These are phyloP conservation scores for Psilocybe sp. DNA, from an alignment of 768 basidiomycete species.

Conservation along the genomic window DNA sequence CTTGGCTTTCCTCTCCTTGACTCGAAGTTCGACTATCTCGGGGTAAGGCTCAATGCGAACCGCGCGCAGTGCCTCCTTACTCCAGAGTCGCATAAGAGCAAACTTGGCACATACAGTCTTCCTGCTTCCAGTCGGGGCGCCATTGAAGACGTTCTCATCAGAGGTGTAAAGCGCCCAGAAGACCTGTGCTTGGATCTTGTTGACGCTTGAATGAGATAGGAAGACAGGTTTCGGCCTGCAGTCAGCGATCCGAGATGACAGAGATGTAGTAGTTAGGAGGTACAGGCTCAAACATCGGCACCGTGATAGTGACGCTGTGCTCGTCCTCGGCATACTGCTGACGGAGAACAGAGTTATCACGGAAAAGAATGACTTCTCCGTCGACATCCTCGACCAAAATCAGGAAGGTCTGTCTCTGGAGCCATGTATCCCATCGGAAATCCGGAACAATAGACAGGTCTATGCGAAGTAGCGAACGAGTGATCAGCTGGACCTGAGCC, in stretches of 20 bases:
- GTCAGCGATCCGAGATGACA: too few species aligned
- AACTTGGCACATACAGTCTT: slow-evolving; percentile 99
- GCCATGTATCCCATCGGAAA: too few species aligned
- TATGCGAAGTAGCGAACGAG: slow-evolving; percentile 92
- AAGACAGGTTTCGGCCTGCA: slow-evolving; percentile 90
- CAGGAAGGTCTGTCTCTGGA: too few species aligned
- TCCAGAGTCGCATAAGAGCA: slow-evolving; percentile 93
- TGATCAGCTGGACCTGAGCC: slow-evolving; percentile 96
- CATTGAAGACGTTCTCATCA: slow-evolving; percentile 95
- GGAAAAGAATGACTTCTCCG: too few species aligned
- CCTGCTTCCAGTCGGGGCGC: slow-evolving; percentile 94
- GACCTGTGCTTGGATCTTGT: slow-evolving; percentile 99
- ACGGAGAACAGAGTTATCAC: slow-evolving; percentile 87
- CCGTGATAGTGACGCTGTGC: slow-evolving; percentile 91
- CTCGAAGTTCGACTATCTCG: slow-evolving; percentile 92
- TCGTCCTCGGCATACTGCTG: slow-evolving; percentile 92
- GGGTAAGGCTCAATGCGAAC: too few species aligned
- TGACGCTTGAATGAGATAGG: slow-evolving; percentile 99
- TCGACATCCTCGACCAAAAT: too few species aligned
- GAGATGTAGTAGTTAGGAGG: slow-evolving; percentile 99
- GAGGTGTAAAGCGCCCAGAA: slow-evolving; percentile 97
- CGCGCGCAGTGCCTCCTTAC: slow-evolving; percentile 80
- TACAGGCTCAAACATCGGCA: slow-evolving; percentile 95
- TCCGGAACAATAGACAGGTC: too few species aligned
- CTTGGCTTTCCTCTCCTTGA: slow-evolving; percentile 85